Evolutionary conservation across 2,329 filamentous ascomycete genomes (phyloP), one percentile per base, ranked within the genome.

Genomic region (Metarhizium humberi): DNA sequence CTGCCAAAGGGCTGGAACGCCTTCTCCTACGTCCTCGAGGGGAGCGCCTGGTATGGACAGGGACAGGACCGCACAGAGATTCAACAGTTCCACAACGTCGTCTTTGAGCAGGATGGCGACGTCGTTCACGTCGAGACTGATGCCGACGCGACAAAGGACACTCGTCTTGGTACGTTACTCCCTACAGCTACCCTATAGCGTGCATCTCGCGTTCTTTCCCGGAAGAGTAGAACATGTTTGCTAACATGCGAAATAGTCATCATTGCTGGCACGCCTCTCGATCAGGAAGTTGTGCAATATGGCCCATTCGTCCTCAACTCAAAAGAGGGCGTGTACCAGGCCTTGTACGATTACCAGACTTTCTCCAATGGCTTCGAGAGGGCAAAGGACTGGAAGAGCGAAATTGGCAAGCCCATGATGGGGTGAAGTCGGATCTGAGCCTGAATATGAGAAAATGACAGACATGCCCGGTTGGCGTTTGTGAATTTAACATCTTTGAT

Each of bases 1-100:
- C 67, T 97, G 3, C 92, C 92, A 0, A 73, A 77, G 58, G 86
- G 85, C 32, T 97, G 91, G 90, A 96, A 95, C 69, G 84, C 89
- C 2, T 97, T 97, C 66, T 85, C 86, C 16, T 97, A 96, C 70
- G 86, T 84, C 3, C 77, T 97, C n/a, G 78, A 85, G 57, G 92
- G 92, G 25, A 81, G 79, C 7, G 84, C 84, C 1, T 74, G 75
- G 63, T 88, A 87, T 69, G 84, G 78, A 60, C 76, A 70, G 47
- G 81, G 76, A 25, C 70, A 75, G 55, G 71, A 74, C 29, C 74
- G 74, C 62, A 76, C 72, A 52, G 73, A 73, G 2, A 80, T 92
- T 14, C 76, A 77, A 55, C 80, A 88, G 66, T 96, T 84, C 69
- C 85, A 96, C 73, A 96, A 94, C 67, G 88, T 94, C 29, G 89